Base-by-base conservation (phyloP, 495 filamentous ascomycete genomes). In the Aspergillus biplanus region DNA sequence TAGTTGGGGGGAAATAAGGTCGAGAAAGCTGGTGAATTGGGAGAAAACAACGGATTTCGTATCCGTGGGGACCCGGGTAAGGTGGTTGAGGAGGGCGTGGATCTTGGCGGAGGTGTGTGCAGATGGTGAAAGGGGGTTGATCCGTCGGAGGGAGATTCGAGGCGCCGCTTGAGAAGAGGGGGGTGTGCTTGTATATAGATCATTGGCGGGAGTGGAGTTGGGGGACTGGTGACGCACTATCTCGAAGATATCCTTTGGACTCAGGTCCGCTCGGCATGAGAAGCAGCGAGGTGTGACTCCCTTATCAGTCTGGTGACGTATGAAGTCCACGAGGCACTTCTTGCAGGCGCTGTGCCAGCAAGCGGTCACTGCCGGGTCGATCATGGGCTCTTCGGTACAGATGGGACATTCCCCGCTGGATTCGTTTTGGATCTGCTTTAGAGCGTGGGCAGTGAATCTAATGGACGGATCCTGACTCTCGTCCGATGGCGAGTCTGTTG, bases 271-370 rank as follows among this genome's bases (percentile, higher is more conserved):
- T 21, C 95, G 90, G 69, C 95, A 99, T 46, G 89, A 91, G 75
- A 96, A 96, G 69, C 95, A 99, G 34, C 87, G 82, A 9, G 95
- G 89, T 0, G 89, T 61, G 59, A 90, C 83, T 33, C 88, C 86
- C 67, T 88, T 91, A 65, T 91, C 86, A 35, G 83, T 89, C 67
- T 96, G 90, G 72, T 97, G 92, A 64, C 87, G 86, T 63, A 99
- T 93, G 69, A 93, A 96, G 67, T 92, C 87, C 5, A 91, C 75
- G 31, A 97, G 81, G 68, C 95, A 99, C 50, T 91, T 87, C 75
- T 95, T 96, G 82, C 95, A 99, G 3, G 95, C 93, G 27, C 90
- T 92, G 74, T 99, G 95, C 91, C 94, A 98, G 76, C 95, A 99
- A 0, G 92, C 90, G 0, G 95, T 97, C 1, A 99, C 94, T 1